phyloP scores from a whole-genome alignment of 371 early-diverging fungal species.

The Quaeritorhiza haematococci region DNA sequence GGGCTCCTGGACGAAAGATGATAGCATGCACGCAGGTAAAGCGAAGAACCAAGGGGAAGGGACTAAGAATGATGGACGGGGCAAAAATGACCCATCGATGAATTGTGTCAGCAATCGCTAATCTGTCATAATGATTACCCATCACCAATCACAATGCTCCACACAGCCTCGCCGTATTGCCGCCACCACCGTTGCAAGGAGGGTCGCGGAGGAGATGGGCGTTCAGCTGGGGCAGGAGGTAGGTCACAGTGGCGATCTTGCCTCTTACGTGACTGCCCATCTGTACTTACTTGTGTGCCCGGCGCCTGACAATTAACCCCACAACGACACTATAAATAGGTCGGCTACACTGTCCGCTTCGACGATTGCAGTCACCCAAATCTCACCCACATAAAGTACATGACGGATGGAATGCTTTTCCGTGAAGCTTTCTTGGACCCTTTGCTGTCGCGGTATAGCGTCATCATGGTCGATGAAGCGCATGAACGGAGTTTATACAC shows the following conservation, averaged over 20 bases:
- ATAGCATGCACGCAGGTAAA: slow-evolving; percentile 92
- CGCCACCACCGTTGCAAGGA: slow-evolving; percentile 93
- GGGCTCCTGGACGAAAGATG: slow-evolving; percentile 77
- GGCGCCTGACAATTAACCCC: too few relatives aligned
- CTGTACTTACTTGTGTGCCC: too few relatives aligned
- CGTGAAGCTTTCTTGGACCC: slow-evolving; percentile 90
- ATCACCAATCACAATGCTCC: neutral
- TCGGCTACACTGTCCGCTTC: slow-evolving; percentile 97
- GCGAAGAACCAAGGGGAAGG: too few relatives aligned
- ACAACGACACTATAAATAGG: slow-evolving; percentile 24
- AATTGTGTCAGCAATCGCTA: neutral
- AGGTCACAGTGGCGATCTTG: too few relatives aligned
- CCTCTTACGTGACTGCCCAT: too few relatives aligned
- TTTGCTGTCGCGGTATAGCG: slow-evolving; percentile 84
- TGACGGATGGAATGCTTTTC: slow-evolving; percentile 98
- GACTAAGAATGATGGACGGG: too few relatives aligned
- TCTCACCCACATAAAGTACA: slow-evolving; percentile 87
- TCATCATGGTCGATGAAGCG: slow-evolving; percentile 98
- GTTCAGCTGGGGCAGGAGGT: slow-evolving; percentile 62
- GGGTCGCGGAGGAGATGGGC: slow-evolving; percentile 91
- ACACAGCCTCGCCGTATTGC: slow-evolving; percentile 93
- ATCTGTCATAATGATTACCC: too few relatives aligned
- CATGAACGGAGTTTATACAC: slow-evolving; percentile 97
- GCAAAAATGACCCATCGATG: slow-evolving; percentile 2
- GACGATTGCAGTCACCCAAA: slow-evolving; percentile 76